Evolutionary conservation across 495 filamentous ascomycete species (phyloP).

Genomic region (Bombardia bombarda): DNA sequence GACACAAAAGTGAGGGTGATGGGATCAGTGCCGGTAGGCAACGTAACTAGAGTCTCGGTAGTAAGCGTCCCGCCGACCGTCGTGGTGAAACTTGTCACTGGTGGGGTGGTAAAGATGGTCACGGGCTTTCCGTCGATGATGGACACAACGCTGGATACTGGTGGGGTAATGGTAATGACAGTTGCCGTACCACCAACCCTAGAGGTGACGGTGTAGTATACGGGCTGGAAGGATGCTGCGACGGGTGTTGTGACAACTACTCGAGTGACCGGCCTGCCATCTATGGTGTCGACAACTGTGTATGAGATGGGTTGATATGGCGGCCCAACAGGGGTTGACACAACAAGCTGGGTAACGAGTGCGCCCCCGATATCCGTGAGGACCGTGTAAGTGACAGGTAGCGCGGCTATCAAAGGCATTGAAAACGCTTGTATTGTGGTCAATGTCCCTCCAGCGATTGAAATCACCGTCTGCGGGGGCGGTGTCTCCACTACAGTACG

Average conservation of each 20-base stretch:
- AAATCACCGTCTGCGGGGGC: slow-evolving; percentile 11
- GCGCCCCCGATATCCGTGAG: slow-evolving; percentile 12
- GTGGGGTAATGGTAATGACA: slow-evolving; percentile 13
- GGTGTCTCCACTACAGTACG: slow-evolving; percentile 15
- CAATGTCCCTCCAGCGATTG: slow-evolving; percentile 5
- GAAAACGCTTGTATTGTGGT: slow-evolving; percentile 8
- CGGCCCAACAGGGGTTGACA: slow-evolving; percentile 8
- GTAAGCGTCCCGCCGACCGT: slow-evolving; percentile 20
- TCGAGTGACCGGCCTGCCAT: slow-evolving; percentile 14
- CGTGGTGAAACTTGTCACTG: slow-evolving; percentile 20
- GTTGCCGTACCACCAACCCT: slow-evolving; percentile 20
- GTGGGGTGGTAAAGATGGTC: slow-evolving; percentile 18
- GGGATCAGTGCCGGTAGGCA: slow-evolving; percentile 16
- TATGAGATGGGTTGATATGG: slow-evolving; percentile 9
- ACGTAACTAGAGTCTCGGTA: slow-evolving; percentile 15
- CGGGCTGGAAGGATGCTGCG: slow-evolving; percentile 10
- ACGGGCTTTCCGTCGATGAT: slow-evolving; percentile 19
- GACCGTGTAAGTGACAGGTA: slow-evolving; percentile 13
- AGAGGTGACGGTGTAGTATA: slow-evolving; percentile 15
- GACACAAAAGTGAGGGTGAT: slow-evolving; percentile 23
- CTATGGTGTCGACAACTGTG: slow-evolving; percentile 10
- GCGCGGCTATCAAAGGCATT: slow-evolving; percentile 5
- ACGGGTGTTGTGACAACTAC: slow-evolving; percentile 10
- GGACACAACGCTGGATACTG: slow-evolving; percentile 17
- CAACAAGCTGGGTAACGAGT: slow-evolving; percentile 7